Evolutionary conservation across 345 rosid genomes (phyloP), one percentile per base, ranked within the genome.

Genomic region (Geranium brycei): DNA sequence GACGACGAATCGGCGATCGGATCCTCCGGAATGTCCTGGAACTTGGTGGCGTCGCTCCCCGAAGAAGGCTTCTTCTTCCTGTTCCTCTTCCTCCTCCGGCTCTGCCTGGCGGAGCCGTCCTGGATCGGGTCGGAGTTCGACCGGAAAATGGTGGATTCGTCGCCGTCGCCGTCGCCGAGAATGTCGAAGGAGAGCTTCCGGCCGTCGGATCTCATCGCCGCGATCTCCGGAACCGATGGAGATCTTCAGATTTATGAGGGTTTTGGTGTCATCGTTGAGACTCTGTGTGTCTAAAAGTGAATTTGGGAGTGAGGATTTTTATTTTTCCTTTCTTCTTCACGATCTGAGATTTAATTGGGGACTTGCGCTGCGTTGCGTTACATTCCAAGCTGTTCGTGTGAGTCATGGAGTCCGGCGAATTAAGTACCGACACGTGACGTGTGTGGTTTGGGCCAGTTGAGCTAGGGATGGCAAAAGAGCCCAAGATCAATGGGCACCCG

Each of bases 181-280:
- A 86, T 74, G 70, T 83, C 83, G 66, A 89, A 89, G 47, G 92
- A 80, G 19, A 84, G 75, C 61, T 78, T 84, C 60, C 85, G 68
- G 55, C 73, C 74, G 2, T 51, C 61, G 19, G 87, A 74, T 73
- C 85, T 72, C 70, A 69, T 61, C 73, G 75, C 75, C 91, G 83
- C 28, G 28, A 23, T 23, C 28, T 23, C 83, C 28, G 55, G 60
- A 56, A 23, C 28, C 28, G 53, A 47, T 47, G 3, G 53, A 2
- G 15, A 47, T 6, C 3, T 13, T 47, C 14, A 47, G 53, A 3
- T 47, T 23, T 23, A 23, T 47, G 11, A 8, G 15, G 13, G 5
- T 6, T 47, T 10, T 11, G 53, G 15, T 47, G 10, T 47, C 53
- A 47, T 47, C 15, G 11, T 47, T 35, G 41, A 1, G 10, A 13